Conservation (phyloP, 768 basidiomycete species). For the Serendipita sp. region DNA sequence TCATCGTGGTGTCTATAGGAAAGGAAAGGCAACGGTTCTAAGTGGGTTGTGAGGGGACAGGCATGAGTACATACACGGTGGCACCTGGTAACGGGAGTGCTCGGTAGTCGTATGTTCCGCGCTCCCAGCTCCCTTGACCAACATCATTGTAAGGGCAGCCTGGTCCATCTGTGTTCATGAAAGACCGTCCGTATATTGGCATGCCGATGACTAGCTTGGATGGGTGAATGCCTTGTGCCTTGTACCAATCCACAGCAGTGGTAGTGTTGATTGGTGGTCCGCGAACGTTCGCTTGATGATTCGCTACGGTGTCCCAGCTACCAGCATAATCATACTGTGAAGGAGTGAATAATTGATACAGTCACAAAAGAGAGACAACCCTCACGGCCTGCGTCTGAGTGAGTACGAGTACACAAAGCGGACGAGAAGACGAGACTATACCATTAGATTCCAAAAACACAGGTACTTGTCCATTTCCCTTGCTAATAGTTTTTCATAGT, state of each 20-base stretch:
- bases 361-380: conserved; percentile 8
- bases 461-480: conserved; percentile 76
- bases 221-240: conserved; percentile 48
- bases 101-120: conserved; percentile 86
- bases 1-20: conserved; percentile 34
- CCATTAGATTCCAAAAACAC: conserved; percentile 98
- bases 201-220: conserved; percentile 80
- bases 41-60: not conserved
- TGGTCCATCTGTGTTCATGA: conserved; percentile 71
- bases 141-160: conserved; percentile 65
- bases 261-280: conserved; percentile 44
- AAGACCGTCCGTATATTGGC: conserved; percentile 87
- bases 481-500: conserved; percentile 67
- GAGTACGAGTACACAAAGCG: not conserved
- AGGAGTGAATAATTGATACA: not conserved
- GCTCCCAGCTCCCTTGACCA: conserved; percentile 84
- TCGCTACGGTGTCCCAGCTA: conserved; percentile 27
- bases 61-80: conserved; percentile 24
- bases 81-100: conserved; percentile 66
- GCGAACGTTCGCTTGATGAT: conserved; percentile 73
- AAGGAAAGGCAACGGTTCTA: not conserved
- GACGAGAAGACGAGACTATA: conserved; percentile 13
- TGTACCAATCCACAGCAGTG: conserved; percentile 56
- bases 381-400: not conserved
- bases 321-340: conserved; percentile 23